phyloP scores from a whole-genome alignment of 768 basidiomycete species.

The Lactarius trivialis region DNA sequence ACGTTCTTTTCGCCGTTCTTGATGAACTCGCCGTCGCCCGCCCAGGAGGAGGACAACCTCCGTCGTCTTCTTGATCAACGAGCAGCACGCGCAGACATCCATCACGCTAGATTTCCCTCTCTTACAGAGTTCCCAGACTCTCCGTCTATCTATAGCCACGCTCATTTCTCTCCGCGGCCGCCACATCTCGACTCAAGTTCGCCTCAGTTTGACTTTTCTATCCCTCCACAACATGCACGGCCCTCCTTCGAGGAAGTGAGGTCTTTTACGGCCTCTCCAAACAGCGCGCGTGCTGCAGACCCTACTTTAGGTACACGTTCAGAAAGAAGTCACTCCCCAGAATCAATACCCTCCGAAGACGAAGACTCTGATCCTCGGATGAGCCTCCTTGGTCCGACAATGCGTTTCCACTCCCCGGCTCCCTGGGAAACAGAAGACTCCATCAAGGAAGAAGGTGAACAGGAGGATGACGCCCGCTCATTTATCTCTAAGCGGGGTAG shows the following conservation, averaged over 20 bases:
- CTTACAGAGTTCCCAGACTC: conserved; percentile 57
- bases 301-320: conserved; percentile 18
- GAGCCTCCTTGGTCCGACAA: conserved; percentile 75
- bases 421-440: conserved; percentile 69
- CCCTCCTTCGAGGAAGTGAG: conserved; percentile 13
- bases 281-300: conserved; percentile 36
- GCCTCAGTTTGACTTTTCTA: conserved; percentile 29
- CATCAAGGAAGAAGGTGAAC: conserved; percentile 42
- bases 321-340: conserved; percentile 22
- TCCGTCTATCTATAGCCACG: conserved; percentile 61
- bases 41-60: conserved; percentile 44
- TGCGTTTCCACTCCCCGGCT: conserved; percentile 73
- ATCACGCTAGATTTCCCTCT: conserved; percentile 44
- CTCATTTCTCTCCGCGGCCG: conserved; percentile 49
- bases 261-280: conserved; percentile 30
- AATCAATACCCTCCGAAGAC: conserved; percentile 34
- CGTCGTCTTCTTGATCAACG: conserved; percentile 49
- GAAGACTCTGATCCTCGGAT: conserved; percentile 46
- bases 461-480: conserved; percentile 34
- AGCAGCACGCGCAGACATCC: conserved; percentile 41
- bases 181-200: conserved; percentile 29
- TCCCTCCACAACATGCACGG: conserved; percentile 20
- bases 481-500: conserved; percentile 27
- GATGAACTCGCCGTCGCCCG: conserved; percentile 33
- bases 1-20: conserved; percentile 30